These are phyloP conservation scores for Rutstroemia sp. DNA, from an alignment of 2,329 filamentous ascomycete species.

Conservation along the genomic window DNA sequence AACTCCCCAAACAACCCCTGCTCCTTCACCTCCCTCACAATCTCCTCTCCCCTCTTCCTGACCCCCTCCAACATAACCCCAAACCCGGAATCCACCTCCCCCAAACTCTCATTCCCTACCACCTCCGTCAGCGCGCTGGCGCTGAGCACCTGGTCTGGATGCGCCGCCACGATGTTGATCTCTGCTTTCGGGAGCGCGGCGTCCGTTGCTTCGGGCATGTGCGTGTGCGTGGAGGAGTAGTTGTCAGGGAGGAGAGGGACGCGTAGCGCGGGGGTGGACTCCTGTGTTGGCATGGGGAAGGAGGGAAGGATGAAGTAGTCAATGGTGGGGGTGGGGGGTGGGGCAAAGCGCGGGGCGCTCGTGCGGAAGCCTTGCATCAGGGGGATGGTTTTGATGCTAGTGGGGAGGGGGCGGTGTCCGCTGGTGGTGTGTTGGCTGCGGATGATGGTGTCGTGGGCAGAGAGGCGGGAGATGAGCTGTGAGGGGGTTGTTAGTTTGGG, in stretches of 20 bases:
- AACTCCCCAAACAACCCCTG: slow-evolving; percentile 38
- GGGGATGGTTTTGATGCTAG: slow-evolving; percentile 40
- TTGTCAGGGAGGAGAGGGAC: slow-evolving; percentile 56
- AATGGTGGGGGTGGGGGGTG: slow-evolving; percentile 29
- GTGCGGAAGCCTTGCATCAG: slow-evolving; percentile 58
- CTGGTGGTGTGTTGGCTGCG: slow-evolving; percentile 25
- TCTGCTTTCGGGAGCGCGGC: slow-evolving; percentile 36
- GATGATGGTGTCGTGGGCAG: slow-evolving; percentile 19
- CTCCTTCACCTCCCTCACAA: background rate
- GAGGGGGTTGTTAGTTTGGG: slow-evolving; percentile 3
- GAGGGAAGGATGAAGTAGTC: slow-evolving; percentile 47
- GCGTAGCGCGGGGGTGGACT: slow-evolving; percentile 32
- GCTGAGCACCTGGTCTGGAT: slow-evolving; percentile 46
- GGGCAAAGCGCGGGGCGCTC: slow-evolving; percentile 34
- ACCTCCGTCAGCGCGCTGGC: slow-evolving; percentile 46
- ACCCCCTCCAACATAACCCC: background rate
- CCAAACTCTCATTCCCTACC: slow-evolving; percentile 36
- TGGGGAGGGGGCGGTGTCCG: slow-evolving; percentile 29
- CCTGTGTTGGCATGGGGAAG: slow-evolving; percentile 27
- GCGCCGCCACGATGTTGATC: slow-evolving; percentile 48
- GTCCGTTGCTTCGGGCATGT: slow-evolving; percentile 33
- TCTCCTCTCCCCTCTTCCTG: background rate
- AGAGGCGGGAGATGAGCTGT: slow-evolving; percentile 25
- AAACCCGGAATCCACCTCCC: background rate
- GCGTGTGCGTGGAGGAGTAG: background rate